Conservation (phyloP, 2,329 filamentous ascomycete species). For the Alternaria brassicae region DNA sequence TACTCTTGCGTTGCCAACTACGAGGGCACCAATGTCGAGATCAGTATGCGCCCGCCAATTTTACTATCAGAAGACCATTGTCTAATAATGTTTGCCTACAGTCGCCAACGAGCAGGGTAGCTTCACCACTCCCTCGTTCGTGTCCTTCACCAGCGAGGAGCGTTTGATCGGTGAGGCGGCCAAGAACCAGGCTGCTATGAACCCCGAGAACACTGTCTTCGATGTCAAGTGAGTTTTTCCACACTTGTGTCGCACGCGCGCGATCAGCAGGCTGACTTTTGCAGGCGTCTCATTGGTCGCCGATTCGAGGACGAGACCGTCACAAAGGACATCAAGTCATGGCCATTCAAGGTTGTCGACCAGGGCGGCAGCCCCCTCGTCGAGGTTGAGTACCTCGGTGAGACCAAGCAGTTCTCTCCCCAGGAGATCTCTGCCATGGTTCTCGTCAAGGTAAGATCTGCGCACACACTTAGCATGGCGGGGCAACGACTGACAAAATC, state of each 20-base stretch:
- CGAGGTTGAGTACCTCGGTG: slow-evolving; percentile 92
- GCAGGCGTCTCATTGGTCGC: slow-evolving; percentile 94
- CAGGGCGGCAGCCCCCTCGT: slow-evolving; percentile 88
- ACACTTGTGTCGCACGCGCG: background rate
- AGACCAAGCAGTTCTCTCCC: slow-evolving; percentile 94
- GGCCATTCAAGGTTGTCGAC: slow-evolving; percentile 98
- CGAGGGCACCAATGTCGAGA: slow-evolving; percentile 99
- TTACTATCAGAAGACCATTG: slow-evolving; percentile 5
- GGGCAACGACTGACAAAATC: slow-evolving; percentile 29
- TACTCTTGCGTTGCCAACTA: slow-evolving; percentile 99
- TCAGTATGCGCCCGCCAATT: slow-evolving; percentile 68
- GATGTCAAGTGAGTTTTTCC: slow-evolving; percentile 87
- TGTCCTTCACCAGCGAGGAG: slow-evolving; percentile 98
- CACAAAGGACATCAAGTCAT: slow-evolving; percentile 98
- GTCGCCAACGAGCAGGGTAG: slow-evolving; percentile 99
- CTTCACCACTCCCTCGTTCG: slow-evolving; percentile 98
- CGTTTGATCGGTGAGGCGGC: slow-evolving; percentile 98
- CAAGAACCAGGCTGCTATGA: slow-evolving; percentile 99
- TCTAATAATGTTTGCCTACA: slow-evolving; percentile 47
- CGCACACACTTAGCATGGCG: background rate
- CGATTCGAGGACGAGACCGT: slow-evolving; percentile 94
- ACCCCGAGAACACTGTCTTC: slow-evolving; percentile 97
- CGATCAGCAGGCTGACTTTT: slow-evolving; percentile 40
- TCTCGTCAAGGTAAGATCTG: slow-evolving; percentile 79
- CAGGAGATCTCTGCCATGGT: slow-evolving; percentile 99